phyloP scores from a whole-genome alignment of 2,329 filamentous ascomycete genomes.

The Nothomitra cinnamomea region DNA sequence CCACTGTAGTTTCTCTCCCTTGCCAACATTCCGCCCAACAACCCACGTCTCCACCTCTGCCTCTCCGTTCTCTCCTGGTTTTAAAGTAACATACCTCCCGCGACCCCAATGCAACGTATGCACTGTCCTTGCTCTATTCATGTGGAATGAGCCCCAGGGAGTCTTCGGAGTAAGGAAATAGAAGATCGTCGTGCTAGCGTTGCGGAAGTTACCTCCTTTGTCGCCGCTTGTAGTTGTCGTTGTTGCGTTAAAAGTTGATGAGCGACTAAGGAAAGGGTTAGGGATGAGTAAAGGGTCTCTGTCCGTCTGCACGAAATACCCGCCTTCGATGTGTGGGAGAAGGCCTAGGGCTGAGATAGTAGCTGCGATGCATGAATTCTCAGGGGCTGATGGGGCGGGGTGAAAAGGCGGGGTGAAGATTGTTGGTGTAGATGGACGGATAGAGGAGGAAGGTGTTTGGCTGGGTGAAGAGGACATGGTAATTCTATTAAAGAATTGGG shows the following conservation, averaged over 20 bases:
- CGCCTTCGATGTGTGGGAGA: constrained; percentile 42
- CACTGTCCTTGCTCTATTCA: constrained; percentile 43
- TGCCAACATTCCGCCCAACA: constrained; percentile 39
- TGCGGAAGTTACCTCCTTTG: constrained; percentile 28
- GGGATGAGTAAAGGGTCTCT: constrained; percentile 33
- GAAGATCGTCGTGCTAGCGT: constrained; percentile 43
- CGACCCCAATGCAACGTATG: constrained; percentile 48
- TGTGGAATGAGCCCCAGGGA: constrained; percentile 44
- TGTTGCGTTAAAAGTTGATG: too few relatives aligned
- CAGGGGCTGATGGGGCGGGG: too few relatives aligned
- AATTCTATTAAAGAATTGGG: too few relatives aligned
- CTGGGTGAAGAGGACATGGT: too few relatives aligned
- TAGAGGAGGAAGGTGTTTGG: too few relatives aligned
- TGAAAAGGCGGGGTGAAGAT: too few relatives aligned
- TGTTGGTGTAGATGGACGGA: too few relatives aligned
- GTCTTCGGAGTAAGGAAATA: constrained; percentile 42
- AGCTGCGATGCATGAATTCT: too few relatives aligned
- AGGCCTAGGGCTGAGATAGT: constrained; percentile 31
- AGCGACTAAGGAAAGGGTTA: constrained; percentile 31
- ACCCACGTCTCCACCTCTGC: constrained; percentile 45
- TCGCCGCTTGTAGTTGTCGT: constrained; percentile 17
- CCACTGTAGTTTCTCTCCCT: constrained; percentile 49
- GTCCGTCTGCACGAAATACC: constrained; percentile 48
- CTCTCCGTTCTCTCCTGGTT: constrained; percentile 16
- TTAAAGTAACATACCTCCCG: constrained; percentile 44